These are phyloP conservation scores for Pleodorina starrii DNA, from an alignment of 139 green algal genomes.

Conservation along the genomic window DNA sequence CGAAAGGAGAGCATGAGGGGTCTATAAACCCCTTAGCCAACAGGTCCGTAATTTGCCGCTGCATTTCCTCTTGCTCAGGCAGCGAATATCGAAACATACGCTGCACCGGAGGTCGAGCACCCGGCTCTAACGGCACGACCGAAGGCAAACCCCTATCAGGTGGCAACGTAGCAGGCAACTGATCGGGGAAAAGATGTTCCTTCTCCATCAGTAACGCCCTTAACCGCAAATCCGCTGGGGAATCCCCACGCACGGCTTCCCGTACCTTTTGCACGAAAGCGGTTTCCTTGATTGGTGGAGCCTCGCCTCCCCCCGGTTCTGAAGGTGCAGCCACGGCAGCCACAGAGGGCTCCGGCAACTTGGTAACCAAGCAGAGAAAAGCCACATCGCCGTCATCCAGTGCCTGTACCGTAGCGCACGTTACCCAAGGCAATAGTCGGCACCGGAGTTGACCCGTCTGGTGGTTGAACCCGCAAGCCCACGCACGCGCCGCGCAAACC, in stretches of 20 bases:
- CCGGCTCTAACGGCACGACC: background rate
- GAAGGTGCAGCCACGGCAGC: background rate
- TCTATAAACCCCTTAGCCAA: conserved; percentile 46
- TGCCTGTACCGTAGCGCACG: background rate
- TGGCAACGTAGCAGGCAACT: background rate
- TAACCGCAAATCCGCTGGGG: background rate
- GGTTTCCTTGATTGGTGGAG: background rate
- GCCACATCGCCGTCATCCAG: background rate
- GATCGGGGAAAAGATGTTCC: background rate
- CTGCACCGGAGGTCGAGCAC: background rate
- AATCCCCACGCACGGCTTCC: background rate
- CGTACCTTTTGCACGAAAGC: background rate
- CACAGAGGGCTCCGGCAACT: too few species aligned
- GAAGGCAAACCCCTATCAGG: background rate
- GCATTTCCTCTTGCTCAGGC: background rate
- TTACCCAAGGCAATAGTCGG: background rate
- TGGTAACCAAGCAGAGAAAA: background rate
- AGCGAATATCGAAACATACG: background rate
- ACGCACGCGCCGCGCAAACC: background rate
- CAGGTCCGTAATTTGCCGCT: background rate
- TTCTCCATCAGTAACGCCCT: background rate
- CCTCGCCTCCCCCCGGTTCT: too few species aligned
- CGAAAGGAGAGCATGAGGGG: conserved; percentile 48
- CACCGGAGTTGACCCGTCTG: background rate
- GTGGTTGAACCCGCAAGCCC: background rate